Base-by-base conservation (phyloP, 345 rosid species). In the Populus deltoides region DNA sequence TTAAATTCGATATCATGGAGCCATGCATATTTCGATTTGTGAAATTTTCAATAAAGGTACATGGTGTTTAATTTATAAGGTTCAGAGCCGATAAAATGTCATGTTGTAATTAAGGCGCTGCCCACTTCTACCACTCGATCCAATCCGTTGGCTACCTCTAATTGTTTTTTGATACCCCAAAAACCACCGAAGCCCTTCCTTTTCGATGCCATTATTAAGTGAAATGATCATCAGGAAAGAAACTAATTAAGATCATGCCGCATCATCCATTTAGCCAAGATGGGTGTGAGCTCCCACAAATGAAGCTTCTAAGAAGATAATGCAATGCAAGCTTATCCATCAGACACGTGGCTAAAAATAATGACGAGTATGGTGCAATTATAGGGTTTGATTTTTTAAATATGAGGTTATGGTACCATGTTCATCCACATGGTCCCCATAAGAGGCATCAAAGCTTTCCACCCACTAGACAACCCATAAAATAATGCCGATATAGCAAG, bases 371-470 rank as follows among this genome's bases (percentile, higher is more conserved):
- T 55, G 39, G 68, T 61, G 83, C 75, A 70, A 82, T 78, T 72
- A 81, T 81, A 47, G 43, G 79, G 74, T 73, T 77, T 66, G 27
- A 25, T 63, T 63, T 49, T 53, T 49, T 71, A 38, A 63, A 59
- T 39, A 53, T n/a, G 43, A 73, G 69, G 79, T 76, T 71, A 82
- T 80, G 70, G 70, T 75, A 68, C 76, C 86, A 85, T 80, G 83
- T 79, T 85, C 81, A 83, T 80, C 84, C 88, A 80, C 88, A 74
- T 88, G 90, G 88, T 81, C 90, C 90, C 86, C 86, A 72, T 39
- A 39, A 69, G 85, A 79, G 79, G 57, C 79, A 73, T 79, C 47
- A 49, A 33, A 84, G 85, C 86, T 68, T 67, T 74, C 87, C 79
- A 83, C 86, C 86, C 79, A 80, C 85, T 78, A 45, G 84, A 83